These are phyloP conservation scores for Solanum hybrid DNA, from an alignment of 305 asterid genomes.

Conservation along the genomic window DNA sequence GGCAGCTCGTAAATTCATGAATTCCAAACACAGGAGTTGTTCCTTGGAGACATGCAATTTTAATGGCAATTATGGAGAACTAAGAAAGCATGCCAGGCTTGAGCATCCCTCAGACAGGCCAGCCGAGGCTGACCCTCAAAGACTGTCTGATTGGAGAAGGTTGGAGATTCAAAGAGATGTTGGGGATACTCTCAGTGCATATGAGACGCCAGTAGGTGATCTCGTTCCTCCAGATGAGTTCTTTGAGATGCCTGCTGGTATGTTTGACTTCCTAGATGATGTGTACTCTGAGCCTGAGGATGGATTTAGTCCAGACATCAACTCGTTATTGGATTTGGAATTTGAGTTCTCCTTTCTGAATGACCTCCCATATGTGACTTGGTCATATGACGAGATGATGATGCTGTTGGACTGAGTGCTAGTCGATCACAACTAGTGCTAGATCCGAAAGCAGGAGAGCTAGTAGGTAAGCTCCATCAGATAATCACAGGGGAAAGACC, in stretches of 20 bases:
- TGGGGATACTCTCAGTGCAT: constrained; percentile 41
- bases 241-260: constrained; percentile 13
- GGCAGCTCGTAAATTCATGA: constrained; percentile 48
- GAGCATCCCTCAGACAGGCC: constrained; percentile 57
- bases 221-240: constrained; percentile 16
- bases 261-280: constrained; percentile 30
- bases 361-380: constrained; percentile 10
- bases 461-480: background rate
- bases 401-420: background rate
- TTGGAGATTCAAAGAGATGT: constrained; percentile 43
- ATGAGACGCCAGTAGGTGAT: constrained; percentile 22
- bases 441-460: background rate
- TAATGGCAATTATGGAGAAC: constrained; percentile 46
- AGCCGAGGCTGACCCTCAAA: constrained; percentile 38
- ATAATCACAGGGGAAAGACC: background rate
- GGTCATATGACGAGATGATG: constrained; percentile 11
- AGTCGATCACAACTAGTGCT: background rate
- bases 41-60: constrained; percentile 54
- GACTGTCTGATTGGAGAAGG: constrained; percentile 46
- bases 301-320: constrained; percentile 10
- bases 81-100: constrained; percentile 68
- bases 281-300: constrained; percentile 25
- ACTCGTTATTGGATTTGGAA: constrained; percentile 10
- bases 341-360: constrained; percentile 19
- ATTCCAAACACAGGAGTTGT: constrained; percentile 52